Evolutionary conservation across 345 rosid species (phyloP).

Genomic region (Trapa bicornis): DNA sequence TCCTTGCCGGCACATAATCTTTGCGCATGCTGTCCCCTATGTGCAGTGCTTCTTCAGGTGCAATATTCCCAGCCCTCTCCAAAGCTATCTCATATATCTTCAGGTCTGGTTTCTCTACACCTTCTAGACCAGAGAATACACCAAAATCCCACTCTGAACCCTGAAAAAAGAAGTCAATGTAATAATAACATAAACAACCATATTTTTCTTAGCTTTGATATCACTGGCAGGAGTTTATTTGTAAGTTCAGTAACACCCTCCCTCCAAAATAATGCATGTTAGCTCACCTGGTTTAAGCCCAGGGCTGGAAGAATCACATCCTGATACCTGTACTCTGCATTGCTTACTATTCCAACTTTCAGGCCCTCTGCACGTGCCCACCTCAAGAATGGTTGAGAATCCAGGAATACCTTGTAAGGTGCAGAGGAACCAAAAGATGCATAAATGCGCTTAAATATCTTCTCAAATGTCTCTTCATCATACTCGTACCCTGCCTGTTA

Average conservation of each 20-base stretch:
- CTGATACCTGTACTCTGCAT: slow-evolving; percentile 74
- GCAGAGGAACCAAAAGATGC: slow-evolving; percentile 93
- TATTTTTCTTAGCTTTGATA: background rate
- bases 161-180: slow-evolving; percentile 21
- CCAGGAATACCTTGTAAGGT: slow-evolving; percentile 67
- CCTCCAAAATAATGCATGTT: background rate
- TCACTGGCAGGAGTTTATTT: background rate
- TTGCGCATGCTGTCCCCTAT: slow-evolving; percentile 91
- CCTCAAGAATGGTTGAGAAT: slow-evolving; percentile 73
- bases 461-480: slow-evolving; percentile 87
- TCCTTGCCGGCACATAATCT: slow-evolving; percentile 72
- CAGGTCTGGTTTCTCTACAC: slow-evolving; percentile 88
- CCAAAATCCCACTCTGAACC: slow-evolving; percentile 93
- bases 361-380: slow-evolving; percentile 68
- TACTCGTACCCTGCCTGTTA: slow-evolving; percentile 88
- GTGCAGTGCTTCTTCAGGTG: slow-evolving; percentile 58
- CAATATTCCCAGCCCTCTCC: slow-evolving; percentile 64
- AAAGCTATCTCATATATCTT: slow-evolving; percentile 61
- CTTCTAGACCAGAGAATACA: slow-evolving; percentile 86
- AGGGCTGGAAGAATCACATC: slow-evolving; percentile 90
- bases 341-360: slow-evolving; percentile 66
- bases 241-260: background rate
- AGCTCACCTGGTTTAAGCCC: slow-evolving; percentile 59
- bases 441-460: slow-evolving; percentile 69
- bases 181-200: background rate